Conservation (phyloP, 305 asterid genomes). For the Nicotiana rustica region DNA sequence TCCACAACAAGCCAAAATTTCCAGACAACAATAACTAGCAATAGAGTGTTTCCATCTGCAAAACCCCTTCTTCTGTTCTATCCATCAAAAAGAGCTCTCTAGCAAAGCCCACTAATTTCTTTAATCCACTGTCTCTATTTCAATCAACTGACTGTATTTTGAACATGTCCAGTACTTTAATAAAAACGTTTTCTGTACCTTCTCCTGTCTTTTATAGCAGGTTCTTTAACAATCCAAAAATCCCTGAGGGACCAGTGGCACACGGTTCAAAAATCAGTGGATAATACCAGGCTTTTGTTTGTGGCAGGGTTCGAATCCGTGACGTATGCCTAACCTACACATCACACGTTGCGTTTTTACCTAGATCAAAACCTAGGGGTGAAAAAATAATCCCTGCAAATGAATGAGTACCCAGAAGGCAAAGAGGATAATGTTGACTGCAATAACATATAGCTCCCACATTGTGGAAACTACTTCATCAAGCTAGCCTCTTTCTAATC, state of each 20-base stretch:
- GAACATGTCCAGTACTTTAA: neutral
- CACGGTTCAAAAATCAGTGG: neutral
- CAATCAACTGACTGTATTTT: constrained; percentile 2
- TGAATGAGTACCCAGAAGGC: neutral
- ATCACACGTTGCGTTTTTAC: constrained; percentile 1
- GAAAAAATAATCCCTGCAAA: neutral
- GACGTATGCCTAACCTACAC: constrained; percentile 6
- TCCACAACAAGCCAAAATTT: neutral
- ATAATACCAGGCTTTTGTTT: neutral
- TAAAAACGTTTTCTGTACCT: neutral
- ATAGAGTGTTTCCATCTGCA: constrained; percentile 9
- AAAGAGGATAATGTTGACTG: neutral
- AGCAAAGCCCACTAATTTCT: constrained; percentile 21
- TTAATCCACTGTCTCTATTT: neutral
- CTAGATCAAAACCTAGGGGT: neutral
- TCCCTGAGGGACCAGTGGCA: neutral
- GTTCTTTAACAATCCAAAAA: neutral
- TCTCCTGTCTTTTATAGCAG: constrained; percentile 23
- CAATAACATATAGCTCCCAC: neutral
- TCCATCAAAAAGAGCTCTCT: neutral
- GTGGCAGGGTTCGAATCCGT: neutral
- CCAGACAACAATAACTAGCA: constrained; percentile 13
- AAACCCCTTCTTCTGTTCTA: constrained; percentile 21
- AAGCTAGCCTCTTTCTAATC: neutral
- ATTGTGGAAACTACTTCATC: neutral